Base-by-base conservation (phyloP, 73 alveolate species). In the Tetrahymena malaccensis region DNA sequence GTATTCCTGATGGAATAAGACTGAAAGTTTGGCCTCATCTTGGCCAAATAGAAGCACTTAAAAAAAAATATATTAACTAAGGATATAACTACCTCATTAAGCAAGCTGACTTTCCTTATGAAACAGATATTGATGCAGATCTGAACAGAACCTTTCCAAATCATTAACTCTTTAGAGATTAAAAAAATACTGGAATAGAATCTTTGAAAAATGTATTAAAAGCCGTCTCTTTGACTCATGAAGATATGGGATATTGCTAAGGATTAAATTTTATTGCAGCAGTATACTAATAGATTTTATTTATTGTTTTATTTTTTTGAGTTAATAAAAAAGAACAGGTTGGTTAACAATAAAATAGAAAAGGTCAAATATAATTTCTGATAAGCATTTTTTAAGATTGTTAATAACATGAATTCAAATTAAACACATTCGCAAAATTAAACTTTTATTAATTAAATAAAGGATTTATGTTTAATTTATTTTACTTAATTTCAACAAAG, bases 191-290 rank as follows among this genome's bases (percentile, higher is more conserved):
- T n/a, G 94, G 97, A 33, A 25, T 70, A 17, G 89, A 95, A 95
- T 95, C 97, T 89, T 93, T 95, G 35, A 84, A 34, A 34, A 89
- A 94, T 55, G 95, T 95, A 5, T 44, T 95, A 34, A 95, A 94
- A 93, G 97, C 97, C n/a, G 94, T 95, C 85, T 85, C 95, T 43
- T 27, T 95, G 21, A 89, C 97, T 17, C 94, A 85, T 56, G 43
- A 95, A 95, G 97, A 95, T 35, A 95, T 95, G 97, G 97, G 97
- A 11, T 95, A 95, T 95, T 95, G 97, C 83, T 57, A 95, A 93
- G 97, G 97, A 50, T 50, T 95, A 19, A 95, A 95, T 93, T 95
- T 85, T 56, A 43, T 95, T 11, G 95, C 95, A 21, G 97, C 95
- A 17, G 93, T 70, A 70, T 27, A 22, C 25, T 19, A 19, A 25